phyloP scores from a whole-genome alignment of 176 grass and related monocot genomes.

The Triticum urartu region DNA sequence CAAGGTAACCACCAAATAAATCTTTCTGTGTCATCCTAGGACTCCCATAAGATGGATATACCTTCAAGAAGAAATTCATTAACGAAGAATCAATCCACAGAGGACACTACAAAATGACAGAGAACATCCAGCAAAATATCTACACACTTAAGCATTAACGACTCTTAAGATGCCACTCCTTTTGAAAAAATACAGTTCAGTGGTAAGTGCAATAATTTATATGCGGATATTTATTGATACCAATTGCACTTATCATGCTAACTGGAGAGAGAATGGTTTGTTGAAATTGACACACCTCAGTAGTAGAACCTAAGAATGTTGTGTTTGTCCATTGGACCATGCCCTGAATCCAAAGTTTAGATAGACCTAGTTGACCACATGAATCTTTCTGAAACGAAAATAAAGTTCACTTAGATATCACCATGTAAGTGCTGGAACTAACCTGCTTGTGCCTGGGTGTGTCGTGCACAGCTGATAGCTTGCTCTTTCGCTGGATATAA shows the following conservation, averaged over 20 bases:
- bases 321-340: neutral
- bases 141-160: neutral
- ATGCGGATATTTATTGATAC: neutral
- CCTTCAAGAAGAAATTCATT: constrained; percentile 57
- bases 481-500: constrained; percentile 63
- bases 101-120: neutral
- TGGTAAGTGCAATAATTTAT: neutral
- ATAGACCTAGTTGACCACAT: neutral
- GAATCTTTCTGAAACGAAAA: constrained; percentile 2
- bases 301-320: constrained; percentile 3
- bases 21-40: constrained; percentile 42
- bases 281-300: constrained; percentile 1
- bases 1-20: constrained; percentile 43
- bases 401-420: neutral
- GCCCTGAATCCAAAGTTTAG: constrained; percentile 13
- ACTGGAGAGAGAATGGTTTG: neutral
- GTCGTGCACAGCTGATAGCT: constrained; percentile 41
- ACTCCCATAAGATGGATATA: constrained; percentile 59
- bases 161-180: neutral
- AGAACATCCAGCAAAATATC: constrained; percentile 1
- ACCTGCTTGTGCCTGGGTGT: constrained; percentile 79
- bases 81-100: neutral
- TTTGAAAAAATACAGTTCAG: neutral
- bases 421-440: constrained; percentile 20
- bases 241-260: neutral